Conservation (phyloP, 2,329 filamentous ascomycete species). For the Colletotrichum tropicale region DNA sequence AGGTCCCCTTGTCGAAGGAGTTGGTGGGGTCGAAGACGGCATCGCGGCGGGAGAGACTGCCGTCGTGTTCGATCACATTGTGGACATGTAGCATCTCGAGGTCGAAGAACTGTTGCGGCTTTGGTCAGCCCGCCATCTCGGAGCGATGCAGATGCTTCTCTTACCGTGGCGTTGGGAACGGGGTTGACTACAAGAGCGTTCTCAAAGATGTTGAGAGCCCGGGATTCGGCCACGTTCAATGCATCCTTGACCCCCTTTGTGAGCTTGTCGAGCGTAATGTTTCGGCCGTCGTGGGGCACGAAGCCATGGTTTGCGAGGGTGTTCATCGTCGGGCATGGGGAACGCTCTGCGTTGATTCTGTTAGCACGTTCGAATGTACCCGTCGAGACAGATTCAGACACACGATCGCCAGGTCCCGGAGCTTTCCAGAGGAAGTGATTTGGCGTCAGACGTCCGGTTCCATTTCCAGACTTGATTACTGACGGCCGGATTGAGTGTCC, state of each 20-base stretch:
- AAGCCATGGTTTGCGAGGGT: constrained; percentile 28
- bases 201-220: constrained; percentile 44
- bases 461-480: neutral
- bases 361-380: neutral
- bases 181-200: constrained; percentile 44
- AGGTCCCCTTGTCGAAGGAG: constrained; percentile 32
- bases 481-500: neutral
- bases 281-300: constrained; percentile 24
- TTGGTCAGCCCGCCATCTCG: neutral
- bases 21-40: constrained; percentile 55
- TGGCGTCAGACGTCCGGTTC: neutral
- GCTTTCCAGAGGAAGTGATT: neutral
- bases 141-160: constrained; percentile 7
- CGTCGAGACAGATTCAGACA: neutral
- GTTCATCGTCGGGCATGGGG: constrained; percentile 24
- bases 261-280: constrained; percentile 27
- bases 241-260: constrained; percentile 26
- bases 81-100: constrained; percentile 39
- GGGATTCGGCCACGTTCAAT: constrained; percentile 44
- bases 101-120: neutral
- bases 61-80: neutral
- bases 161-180: constrained; percentile 29
- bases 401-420: neutral
- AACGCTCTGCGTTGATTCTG: neutral
- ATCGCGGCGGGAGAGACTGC: constrained; percentile 42